Evolutionary conservation across 2,329 filamentous ascomycete genomes (phyloP), one percentile per base, ranked within the genome.

Genomic region (Penicillium sp.): DNA sequence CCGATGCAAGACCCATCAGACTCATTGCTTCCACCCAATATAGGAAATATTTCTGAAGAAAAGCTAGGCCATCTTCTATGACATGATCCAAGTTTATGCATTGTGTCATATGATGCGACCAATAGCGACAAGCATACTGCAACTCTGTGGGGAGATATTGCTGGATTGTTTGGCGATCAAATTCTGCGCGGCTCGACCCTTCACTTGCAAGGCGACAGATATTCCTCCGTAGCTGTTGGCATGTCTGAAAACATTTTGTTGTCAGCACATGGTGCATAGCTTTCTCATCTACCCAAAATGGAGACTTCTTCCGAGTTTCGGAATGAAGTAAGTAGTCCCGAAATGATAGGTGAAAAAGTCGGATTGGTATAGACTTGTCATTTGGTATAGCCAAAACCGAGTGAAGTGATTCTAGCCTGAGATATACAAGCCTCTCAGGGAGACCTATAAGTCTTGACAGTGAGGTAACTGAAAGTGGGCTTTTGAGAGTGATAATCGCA

Each of bases 331-430:
- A 55, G 47, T 69, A 72, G 43, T 73, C 67, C 18, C 63, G 62
- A 47, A 71, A 72, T 48, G 66, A 71, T 51, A 63, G 56, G 53
- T 69, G 67, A 9, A 68, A 54, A n/a, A 66, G 56, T 10, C 59
- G 42, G 9, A 66, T 43, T 36, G 62, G 58, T 5, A 22, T 21
- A 52, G 62, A 29, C 31, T 10, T 43, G 29, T 62, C 46, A 22
- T 14, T 13, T 5, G 63, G 60, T 3, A 67, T 21, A 9, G 45
- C 55, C 2, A 67, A 21, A 24, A 65, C 59, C 0, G 63, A 63
- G 1, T 44, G 59, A 22, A 66, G 58, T 29, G 31, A 50, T 49
- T 65, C 50, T 6, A 65, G 47, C 38, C 46, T 57, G 55, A 11
- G 22, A 49, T 4, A 61, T 59, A 3, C 39, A 22, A 18, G 56